These are phyloP conservation scores for Phycomyces nitens DNA, from an alignment of 192 early-diverging fungal species.

Conservation along the genomic window DNA sequence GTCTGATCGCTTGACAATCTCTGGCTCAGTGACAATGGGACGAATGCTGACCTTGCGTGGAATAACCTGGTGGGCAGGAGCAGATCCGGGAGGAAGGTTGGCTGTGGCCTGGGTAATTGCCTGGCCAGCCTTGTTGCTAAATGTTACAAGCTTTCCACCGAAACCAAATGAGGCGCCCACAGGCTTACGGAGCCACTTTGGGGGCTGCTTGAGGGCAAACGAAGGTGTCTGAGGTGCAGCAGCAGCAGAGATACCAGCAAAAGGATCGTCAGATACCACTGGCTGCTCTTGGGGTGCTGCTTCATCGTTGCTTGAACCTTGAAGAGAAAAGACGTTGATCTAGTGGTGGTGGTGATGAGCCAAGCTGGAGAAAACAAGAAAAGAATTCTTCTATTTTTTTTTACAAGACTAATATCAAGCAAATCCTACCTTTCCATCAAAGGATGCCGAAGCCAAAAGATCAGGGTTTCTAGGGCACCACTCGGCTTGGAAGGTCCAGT, in stretches of 20 bases:
- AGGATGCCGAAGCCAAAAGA: conserved; percentile 80
- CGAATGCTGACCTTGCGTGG: conserved; percentile 54
- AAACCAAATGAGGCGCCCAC: conserved; percentile 85
- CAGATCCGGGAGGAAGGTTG: conserved; percentile 35
- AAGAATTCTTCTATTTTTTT: neutral
- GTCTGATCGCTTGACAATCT: conserved; percentile 61
- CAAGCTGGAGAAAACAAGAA: neutral
- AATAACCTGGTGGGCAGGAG: conserved; percentile 29
- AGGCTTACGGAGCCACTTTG: conserved; percentile 92
- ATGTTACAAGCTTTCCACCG: conserved; percentile 83
- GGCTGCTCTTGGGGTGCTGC: conserved; percentile 19
- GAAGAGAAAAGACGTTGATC: conserved; percentile 80
- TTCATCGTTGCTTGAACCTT: conserved; percentile 43
- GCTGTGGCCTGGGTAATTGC: conserved; percentile 23
- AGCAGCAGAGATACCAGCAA: conserved; percentile 54
- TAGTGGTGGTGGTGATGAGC: conserved; percentile 12
- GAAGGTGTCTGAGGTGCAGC: conserved; percentile 50
- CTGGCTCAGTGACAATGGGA: conserved; percentile 69
- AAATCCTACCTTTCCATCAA: conserved; percentile 76
- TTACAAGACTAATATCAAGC: neutral
- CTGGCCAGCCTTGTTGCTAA: conserved; percentile 54
- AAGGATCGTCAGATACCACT: conserved; percentile 72
- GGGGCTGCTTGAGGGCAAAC: conserved; percentile 75
- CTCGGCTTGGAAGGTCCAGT: conserved; percentile 96
- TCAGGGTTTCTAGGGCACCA: conserved; percentile 97